A percentile compares a stretch with the other conserved stretches of the same genome.
Conservation (phyloP, 345 rosid species). For the Geranium brycei region DNA sequence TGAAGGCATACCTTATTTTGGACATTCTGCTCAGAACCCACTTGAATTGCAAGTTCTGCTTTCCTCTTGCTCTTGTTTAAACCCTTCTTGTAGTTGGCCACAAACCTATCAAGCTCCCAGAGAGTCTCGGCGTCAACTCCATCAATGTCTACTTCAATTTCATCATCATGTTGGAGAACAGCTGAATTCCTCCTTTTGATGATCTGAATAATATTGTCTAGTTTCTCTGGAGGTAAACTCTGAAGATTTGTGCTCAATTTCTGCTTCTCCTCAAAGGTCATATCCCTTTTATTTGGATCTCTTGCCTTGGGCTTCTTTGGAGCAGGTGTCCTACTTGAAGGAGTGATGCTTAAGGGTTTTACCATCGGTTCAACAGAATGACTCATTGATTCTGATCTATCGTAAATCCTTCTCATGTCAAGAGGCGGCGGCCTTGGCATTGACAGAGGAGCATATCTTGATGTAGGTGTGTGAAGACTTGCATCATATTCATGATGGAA, state of each 20-base stretch:
- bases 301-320: constrained; percentile 96
- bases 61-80: constrained; percentile 93
- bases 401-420: constrained; percentile 64
- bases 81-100: constrained; percentile 85
- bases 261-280: constrained; percentile 97
- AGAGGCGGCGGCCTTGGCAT: constrained; percentile 39
- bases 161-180: constrained; percentile 70
- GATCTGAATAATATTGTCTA: constrained; percentile 85
- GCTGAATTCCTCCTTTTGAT: constrained; percentile 83
- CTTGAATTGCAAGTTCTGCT: constrained; percentile 76
- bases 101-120: constrained; percentile 98
- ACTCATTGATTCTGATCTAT: constrained; percentile 62
- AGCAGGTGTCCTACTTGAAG: constrained; percentile 72
- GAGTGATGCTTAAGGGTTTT: constrained; percentile 50
- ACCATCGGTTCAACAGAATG: constrained; percentile 33
- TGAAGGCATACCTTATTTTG: constrained; percentile 40
- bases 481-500: constrained; percentile 40
- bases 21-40: constrained; percentile 44
- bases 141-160: constrained; percentile 96
- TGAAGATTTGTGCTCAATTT: constrained; percentile 85
- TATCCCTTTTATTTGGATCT: constrained; percentile 88
- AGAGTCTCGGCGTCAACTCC: constrained; percentile 93
- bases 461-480: constrained; percentile 41
- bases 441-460: constrained; percentile 50
- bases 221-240: constrained; percentile 81